Base-by-base conservation (phyloP, 129 eudicot genomes). In the Logfia minima region DNA sequence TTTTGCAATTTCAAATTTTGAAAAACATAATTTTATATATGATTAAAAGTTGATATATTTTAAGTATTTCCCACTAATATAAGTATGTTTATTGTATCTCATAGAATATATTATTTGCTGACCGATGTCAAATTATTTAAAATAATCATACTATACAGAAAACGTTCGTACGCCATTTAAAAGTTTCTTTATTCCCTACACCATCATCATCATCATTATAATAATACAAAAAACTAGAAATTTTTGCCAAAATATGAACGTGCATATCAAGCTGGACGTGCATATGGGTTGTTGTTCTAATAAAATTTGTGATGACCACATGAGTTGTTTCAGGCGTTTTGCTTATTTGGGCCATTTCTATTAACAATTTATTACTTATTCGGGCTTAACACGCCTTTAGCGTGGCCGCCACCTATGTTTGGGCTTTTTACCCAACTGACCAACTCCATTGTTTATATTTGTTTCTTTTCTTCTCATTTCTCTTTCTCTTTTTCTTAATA, bases 231-330 rank as follows among this genome's bases (percentile, higher is more conserved):
- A 58, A 58, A 14, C 28, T 58, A 58, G 24, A 58, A n/a, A 1
- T 58, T 18, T 6, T 58, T n/a, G 24, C 63, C n/a, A 71, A 48
- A 23, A 62, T 1, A 62, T 26, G 34, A 62, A 62, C 67, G 67
- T 26, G 67, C 67, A 62, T 24, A 62, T 62, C 14, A 62, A 62
- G 34, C 67, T 62, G 18, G 67, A 62, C 34, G 37, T 62, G 67
- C 67, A 22, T 62, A 62, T 26, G 18, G 37, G 67, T 9, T 61
- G 31, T 62, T 62, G 35, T 62, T 24, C 26, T 26, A 62, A 11
- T 37, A 13, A 62, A 24, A 62, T 24, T 8, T 62, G 35, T 62
- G 0, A 62, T 26, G 16, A 5, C 37, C 67, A 62, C 67, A 26
- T 24, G 67, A 24, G 19, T 9, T 62, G 66, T 62, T 62, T 62